Conservation (phyloP, 495 filamentous ascomycete species). For the Tricharina praecox region DNA sequence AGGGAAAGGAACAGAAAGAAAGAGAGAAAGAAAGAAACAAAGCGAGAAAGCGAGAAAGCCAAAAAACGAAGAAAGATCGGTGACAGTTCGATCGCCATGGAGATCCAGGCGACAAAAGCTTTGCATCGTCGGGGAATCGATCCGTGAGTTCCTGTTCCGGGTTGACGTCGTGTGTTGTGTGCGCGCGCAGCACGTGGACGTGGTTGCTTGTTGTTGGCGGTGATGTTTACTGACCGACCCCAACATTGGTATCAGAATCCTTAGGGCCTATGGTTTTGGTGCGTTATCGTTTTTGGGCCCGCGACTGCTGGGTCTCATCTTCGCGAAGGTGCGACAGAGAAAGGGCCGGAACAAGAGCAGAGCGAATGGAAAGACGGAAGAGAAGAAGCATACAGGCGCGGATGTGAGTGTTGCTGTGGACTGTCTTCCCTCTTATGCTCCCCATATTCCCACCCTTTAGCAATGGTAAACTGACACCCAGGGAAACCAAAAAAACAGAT, state of each 20-base stretch:
- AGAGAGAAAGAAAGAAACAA: not conserved
- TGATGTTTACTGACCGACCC: not conserved
- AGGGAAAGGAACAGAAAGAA: not conserved
- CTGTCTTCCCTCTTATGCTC: too few species aligned
- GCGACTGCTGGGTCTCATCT: conserved; percentile 41
- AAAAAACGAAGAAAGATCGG: too few species aligned
- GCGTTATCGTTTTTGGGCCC: conserved; percentile 57
- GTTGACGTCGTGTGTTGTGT: too few species aligned
- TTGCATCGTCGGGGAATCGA: too few species aligned
- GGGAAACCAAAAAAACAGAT: too few species aligned
- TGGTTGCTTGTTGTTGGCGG: not conserved
- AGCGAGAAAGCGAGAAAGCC: not conserved
- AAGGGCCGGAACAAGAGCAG: conserved; percentile 6
- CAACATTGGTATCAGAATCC: conserved; percentile 33
- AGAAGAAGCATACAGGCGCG: too few species aligned
- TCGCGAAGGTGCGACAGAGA: conserved; percentile 34
- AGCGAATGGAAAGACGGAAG: not conserved
- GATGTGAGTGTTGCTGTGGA: too few species aligned
- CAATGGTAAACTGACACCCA: conserved; percentile 1
- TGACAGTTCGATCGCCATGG: too few species aligned
- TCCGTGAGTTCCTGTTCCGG: too few species aligned
- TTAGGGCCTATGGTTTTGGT: conserved; percentile 58
- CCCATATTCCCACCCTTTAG: too few species aligned
- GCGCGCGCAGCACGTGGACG: too few species aligned
- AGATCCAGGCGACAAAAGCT: too few species aligned